A percentile compares a stretch with the other conserved stretches of the same genome.
These are phyloP conservation scores for Tritrichomonas musculus DNA, from an alignment of 208 protist species.

Conservation along the genomic window DNA sequence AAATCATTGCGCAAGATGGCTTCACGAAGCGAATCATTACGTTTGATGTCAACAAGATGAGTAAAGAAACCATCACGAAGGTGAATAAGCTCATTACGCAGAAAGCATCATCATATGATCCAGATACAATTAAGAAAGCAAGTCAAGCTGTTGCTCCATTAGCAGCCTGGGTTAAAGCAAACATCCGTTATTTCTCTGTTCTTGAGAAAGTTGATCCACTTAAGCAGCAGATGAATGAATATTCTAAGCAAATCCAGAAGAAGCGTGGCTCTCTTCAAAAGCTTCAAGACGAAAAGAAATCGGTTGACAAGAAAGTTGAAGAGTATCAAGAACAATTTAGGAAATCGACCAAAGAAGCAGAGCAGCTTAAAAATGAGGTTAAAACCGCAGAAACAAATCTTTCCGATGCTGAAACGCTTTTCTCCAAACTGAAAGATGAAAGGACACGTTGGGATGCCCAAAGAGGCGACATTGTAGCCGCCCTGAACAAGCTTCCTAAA, in stretches of 20 bases:
- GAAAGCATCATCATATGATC: constrained; percentile 77
- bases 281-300: background rate
- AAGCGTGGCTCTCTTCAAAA: background rate
- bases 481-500: constrained; percentile 62
- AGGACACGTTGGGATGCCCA: constrained; percentile 78
- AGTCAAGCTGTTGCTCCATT: constrained; percentile 83
- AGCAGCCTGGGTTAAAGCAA: constrained; percentile 87
- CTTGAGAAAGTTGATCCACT: constrained; percentile 62
- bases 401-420: constrained; percentile 70
- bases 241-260: constrained; percentile 29
- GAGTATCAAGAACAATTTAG: constrained; percentile 63
- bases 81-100: constrained; percentile 71
- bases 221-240: constrained; percentile 12
- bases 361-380: constrained; percentile 68
- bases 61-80: constrained; percentile 59
- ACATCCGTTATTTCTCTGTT: constrained; percentile 85
- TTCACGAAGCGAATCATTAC: constrained; percentile 86
- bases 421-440: constrained; percentile 83
- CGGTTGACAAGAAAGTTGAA: background rate
- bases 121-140: constrained; percentile 72
- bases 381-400: constrained; percentile 75
- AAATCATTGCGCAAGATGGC: constrained; percentile 64
- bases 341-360: constrained; percentile 80
- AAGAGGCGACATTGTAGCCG: constrained; percentile 61
- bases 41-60: constrained; percentile 78